Percentiles rank a stretch among this genome's conserved stretches.
Evolutionary conservation across 768 basidiomycete species (phyloP).

Genomic region (Lentinula detonsa): DNA sequence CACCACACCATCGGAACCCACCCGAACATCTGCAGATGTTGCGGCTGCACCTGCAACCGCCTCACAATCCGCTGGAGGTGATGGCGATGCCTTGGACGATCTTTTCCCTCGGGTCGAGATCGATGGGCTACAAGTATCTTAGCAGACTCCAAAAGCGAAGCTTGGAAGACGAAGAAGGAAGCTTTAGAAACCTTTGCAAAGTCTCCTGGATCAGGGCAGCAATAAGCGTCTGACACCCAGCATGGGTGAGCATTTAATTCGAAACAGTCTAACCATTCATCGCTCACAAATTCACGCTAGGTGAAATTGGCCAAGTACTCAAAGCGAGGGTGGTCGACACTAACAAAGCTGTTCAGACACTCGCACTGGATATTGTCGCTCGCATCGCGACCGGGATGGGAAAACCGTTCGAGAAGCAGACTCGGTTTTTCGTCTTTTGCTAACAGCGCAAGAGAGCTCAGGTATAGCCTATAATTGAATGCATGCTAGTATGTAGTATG

Average conservation of each 20-base stretch:
- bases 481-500: no score
- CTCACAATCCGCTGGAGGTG: conserved; percentile 33
- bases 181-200: conserved; percentile 79
- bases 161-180: conserved; percentile 97
- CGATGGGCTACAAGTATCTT: conserved; percentile 75
- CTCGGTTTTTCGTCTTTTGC: conserved; percentile 54
- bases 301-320: conserved; percentile 85
- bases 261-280: background rate
- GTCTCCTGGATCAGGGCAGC: conserved; percentile 79
- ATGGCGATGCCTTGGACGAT: conserved; percentile 80
- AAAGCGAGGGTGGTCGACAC: conserved; percentile 87
- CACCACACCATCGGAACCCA: conserved; percentile 70
- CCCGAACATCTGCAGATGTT: conserved; percentile 71
- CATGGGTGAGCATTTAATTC: conserved; percentile 53
- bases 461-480: no score
- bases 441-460: no score
- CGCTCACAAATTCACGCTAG: conserved; percentile 29
- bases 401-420: conserved; percentile 88
- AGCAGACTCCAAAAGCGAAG: conserved; percentile 82
- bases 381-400: conserved; percentile 94
- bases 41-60: conserved; percentile 39
- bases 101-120: conserved; percentile 94
- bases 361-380: conserved; percentile 86
- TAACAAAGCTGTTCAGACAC: conserved; percentile 88
- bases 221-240: conserved; percentile 89